Base-by-base conservation (phyloP, 495 filamentous ascomycete genomes). In the Usnea hakonensis region DNA sequence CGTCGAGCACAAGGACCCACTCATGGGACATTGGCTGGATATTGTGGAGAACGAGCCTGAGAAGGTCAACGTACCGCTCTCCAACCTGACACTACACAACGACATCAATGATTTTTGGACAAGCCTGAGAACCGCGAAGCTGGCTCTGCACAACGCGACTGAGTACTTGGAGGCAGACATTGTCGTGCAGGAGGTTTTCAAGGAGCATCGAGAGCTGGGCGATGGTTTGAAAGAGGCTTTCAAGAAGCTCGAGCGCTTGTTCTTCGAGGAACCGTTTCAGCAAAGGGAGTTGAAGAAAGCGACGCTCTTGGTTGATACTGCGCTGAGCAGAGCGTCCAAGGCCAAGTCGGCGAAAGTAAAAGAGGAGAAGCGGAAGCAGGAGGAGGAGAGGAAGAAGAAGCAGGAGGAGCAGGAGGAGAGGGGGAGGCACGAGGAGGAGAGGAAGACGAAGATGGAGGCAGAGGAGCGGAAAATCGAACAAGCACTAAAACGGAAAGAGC, bases 81-180 rank as follows among this genome's bases (percentile, higher is more conserved):
- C 44, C 11, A 48, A 48, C 23, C 16, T 48, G 44, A 48, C 44
- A 14, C 11, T 48, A 28, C 44, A 28, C 9, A 13, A 35, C 41
- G 28, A 50, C 26, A n/a, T 33, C 38, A 46, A 48, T 33, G 43
- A 5, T 19, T 74, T 69, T 61, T 58, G 65, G 57, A 61, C 67
- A 28, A 65, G 28, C 23, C 44, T 48, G 8, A 48, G 23, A 23
- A 48, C 2, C 23, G 44, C 44, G 28, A 48, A 48, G 23, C 44
- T 26, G 23, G 44, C 44, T 28, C 28, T 48, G 11, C 21, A 28
- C 44, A 48, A 48, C 10, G 44, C 44, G 16, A 48, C 44, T 28
- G 44, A 48, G 44, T 48, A 48, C 9, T 26, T 28, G 44, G 10
- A 11, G 44, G 44, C 23, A 28, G 44, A 48, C 23, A 28, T 48